Base-by-base conservation (phyloP, 306 rosid genomes). In the Calophaca sinica region DNA sequence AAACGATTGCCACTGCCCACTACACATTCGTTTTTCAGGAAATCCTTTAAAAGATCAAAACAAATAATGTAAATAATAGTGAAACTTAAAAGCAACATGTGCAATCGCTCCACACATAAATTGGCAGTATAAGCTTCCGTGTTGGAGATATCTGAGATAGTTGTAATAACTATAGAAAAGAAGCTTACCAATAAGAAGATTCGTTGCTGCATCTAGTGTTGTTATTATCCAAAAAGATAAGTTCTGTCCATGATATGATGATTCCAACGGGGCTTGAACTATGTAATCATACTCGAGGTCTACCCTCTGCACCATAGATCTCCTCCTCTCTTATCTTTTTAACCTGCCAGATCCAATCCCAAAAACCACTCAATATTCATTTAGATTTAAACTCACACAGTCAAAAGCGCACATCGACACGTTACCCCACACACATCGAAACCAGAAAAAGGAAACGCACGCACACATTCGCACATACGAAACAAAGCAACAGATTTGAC, bases 171-270 rank as follows among this genome's bases (percentile, higher is more conserved):
- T 35, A 72, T 28, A 68, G 29, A 29, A 42, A 54, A 74, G 51
- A 58, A 28, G 70, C 39, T 71, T 85, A 93, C 97, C 98, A 44
- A 94, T 77, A 58, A 94, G 85, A 76, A 91, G 87, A 78, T 88
- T 87, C 53, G 94, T 97, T 74, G 73, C 48, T 9, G 84, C 54
- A 75, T 88, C 97, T 67, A 88, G 4, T 51, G 90, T 93, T 72
- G 97, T 97, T 55, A 90, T 88, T 97, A 93, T 91, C 69, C 96
- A 93, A 84, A 93, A 77, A 58, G 98, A 93, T 67, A 88, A 83
- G 65, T 79, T 49, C 48, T 79, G 78, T 69, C 38, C 90, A 61
- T 81, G 69, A 61, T 89, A 80, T 4, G 82, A 68, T 8, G 70
- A 59, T 74, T 81, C 87, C 7, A 68, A 65, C 1, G n/a, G n/a